phyloP scores from a whole-genome alignment of 2,329 filamentous ascomycete genomes.

The Lasiodiplodia hormozganensis region DNA sequence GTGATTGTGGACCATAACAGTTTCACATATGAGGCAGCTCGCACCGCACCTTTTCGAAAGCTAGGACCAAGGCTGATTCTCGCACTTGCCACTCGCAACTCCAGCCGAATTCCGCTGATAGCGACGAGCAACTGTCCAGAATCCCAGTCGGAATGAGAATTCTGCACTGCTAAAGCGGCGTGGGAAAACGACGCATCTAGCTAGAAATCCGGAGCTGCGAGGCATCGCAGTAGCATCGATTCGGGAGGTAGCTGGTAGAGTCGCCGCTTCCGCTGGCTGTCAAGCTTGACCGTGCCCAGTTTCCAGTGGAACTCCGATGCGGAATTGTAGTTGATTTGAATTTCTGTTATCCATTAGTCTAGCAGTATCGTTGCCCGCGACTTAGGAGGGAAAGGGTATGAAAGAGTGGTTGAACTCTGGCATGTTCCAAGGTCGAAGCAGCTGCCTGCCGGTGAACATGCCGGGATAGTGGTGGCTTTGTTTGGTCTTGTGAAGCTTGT shows the following conservation, averaged over 20 bases:
- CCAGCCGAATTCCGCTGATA: background rate
- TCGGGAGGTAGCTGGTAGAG: background rate
- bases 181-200: background rate
- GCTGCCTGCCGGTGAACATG: background rate
- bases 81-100: conserved; percentile 5
- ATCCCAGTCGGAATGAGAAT: background rate
- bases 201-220: background rate
- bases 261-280: background rate
- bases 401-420: background rate
- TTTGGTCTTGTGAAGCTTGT: background rate
- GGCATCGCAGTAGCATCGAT: background rate
- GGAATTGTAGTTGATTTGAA: background rate
- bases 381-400: background rate
- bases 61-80: conserved; percentile 20
- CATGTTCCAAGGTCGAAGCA: background rate
- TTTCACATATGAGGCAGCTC: conserved; percentile 16
- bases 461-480: background rate
- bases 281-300: background rate
- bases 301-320: background rate
- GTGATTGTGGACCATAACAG: background rate
- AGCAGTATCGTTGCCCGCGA: no score
- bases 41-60: conserved; percentile 14
- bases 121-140: conserved; percentile 1
- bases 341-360: background rate
- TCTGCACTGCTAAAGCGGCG: conserved; percentile 20